These are phyloP conservation scores for Santalum album DNA, from an alignment of 164 flowering plant genomes.

Conservation along the genomic window DNA sequence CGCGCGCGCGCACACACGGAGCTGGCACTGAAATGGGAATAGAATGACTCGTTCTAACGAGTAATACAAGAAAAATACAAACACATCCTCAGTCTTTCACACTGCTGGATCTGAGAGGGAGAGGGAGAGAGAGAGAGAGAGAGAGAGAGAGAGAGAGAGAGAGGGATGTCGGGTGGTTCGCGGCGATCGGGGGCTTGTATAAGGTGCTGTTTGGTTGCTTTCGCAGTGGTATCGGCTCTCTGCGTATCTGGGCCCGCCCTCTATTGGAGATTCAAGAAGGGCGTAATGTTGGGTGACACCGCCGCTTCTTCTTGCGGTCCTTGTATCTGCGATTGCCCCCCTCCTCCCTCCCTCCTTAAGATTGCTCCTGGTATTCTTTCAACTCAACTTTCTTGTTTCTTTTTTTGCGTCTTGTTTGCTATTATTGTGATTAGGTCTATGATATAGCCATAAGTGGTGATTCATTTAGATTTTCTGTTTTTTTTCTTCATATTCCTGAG, in stretches of 20 bases:
- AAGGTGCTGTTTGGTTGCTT: conserved; percentile 64
- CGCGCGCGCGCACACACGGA: no score
- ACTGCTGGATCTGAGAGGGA: conserved; percentile 9
- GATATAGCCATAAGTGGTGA: no score
- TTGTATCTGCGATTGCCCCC: conserved; percentile 78
- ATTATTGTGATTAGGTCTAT: neutral
- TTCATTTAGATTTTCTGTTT: no score
- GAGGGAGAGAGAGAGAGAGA: neutral
- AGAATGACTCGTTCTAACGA: no score
- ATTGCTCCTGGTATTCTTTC: conserved; percentile 77
- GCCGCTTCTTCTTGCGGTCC: conserved; percentile 43
- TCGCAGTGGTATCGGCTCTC: conserved; percentile 71
- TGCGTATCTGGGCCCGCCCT: conserved; percentile 79
- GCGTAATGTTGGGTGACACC: conserved; percentile 15
- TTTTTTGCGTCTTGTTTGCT: neutral
- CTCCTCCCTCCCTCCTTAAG: conserved; percentile 66
- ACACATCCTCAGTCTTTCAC: no score
- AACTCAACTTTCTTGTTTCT: no score
- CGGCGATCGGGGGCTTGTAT: conserved; percentile 55
- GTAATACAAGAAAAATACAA: no score
- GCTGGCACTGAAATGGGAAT: no score
- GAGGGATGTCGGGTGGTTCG: conserved; percentile 35
- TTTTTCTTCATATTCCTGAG: no score
- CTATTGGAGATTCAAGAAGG: conserved; percentile 63
- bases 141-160: no score